Percentiles rank a stretch among this genome's conserved stretches.
phyloP scores from a whole-genome alignment of 2,329 filamentous ascomycete genomes.

The Diaporthe ampelina region DNA sequence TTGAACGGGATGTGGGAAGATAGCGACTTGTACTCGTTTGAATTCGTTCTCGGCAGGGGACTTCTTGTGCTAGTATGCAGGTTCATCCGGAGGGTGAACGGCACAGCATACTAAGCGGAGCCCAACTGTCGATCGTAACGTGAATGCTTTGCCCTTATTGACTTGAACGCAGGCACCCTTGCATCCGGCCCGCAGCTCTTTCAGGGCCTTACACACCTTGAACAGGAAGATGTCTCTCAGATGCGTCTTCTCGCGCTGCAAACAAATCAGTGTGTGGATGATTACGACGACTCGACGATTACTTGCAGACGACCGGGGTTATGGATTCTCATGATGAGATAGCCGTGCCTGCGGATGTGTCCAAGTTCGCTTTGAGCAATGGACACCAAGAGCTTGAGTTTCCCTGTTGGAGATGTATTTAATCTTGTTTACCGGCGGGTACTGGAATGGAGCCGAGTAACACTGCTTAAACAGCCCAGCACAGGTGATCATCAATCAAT shows the following conservation, averaged over 20 bases:
- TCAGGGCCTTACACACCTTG: neutral
- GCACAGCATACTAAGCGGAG: neutral
- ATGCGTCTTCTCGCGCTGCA: neutral
- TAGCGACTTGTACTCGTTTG: neutral
- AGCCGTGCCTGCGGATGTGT: neutral
- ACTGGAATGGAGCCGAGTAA: neutral
- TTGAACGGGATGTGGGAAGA: neutral
- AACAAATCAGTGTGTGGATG: neutral
- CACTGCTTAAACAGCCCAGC: neutral
- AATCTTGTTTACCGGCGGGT: neutral
- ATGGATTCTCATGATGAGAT: neutral
- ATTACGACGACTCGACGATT: constrained; percentile 12
- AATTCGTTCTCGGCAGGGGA: neutral
- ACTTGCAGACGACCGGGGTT: neutral
- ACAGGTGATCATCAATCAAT: neutral
- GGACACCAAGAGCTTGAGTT: neutral
- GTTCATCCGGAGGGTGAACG: neutral
- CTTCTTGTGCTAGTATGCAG: neutral
- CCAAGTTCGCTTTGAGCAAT: neutral
- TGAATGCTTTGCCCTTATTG: too few relatives aligned
- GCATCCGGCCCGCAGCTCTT: neutral
- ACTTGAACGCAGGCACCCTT: too few relatives aligned
- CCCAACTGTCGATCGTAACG: neutral
- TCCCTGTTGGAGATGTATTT: neutral
- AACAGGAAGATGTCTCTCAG: neutral